Base-by-base conservation (phyloP, 2,329 filamentous ascomycete genomes). In the Claviceps digitariae region DNA sequence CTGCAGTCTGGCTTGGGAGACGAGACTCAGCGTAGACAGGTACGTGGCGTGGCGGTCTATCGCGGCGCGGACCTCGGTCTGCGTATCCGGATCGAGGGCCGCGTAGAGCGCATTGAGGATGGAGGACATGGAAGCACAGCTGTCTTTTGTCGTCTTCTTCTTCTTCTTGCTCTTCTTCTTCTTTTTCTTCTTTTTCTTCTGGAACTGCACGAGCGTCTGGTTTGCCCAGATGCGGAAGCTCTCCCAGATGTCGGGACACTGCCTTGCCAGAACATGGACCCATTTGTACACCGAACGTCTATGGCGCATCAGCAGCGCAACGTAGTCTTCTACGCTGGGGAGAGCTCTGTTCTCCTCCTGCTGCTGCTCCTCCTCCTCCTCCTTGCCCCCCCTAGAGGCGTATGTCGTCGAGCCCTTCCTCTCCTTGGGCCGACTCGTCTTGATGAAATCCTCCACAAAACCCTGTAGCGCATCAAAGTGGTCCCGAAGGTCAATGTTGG, bases 361-460 rank as follows among this genome's bases (percentile, higher is more conserved):
- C 2, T 23, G n/a, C 13, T n/a, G n/a, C 40, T 9, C 10, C 10
- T 21, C 40, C 15, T 13, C 20, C 40, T 43, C 10, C 21, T 43
- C 20, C 40, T 43, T 43, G 9, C n/a, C 40, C 48, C 59, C 51
- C 25, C 57, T 31, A 1, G 44, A 38, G 8, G 43, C 20, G n/a
- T 31, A 12, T 34, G 31, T 10, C 10, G 31, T 34, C 31, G 31
- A 34, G 31, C 10, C 31, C 31, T 50, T 58, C 27, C 6, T 29
- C 52, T 69, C 69, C 52, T 69, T 72, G 62, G 74, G 69, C 57
- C 74, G 75, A 60, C 72, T 74, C 3, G 73, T 71, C 56, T 81
- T 79, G 64, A 93, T 79, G 54, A 90, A 77, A 57, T 90, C 86
- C 6, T 78, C 77, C 23, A 90, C 64, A 61, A 93, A 90, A 10